These are phyloP conservation scores for Globisporangium paroecandrum DNA, from an alignment of 352 stramenopile genomes.

Conservation along the genomic window DNA sequence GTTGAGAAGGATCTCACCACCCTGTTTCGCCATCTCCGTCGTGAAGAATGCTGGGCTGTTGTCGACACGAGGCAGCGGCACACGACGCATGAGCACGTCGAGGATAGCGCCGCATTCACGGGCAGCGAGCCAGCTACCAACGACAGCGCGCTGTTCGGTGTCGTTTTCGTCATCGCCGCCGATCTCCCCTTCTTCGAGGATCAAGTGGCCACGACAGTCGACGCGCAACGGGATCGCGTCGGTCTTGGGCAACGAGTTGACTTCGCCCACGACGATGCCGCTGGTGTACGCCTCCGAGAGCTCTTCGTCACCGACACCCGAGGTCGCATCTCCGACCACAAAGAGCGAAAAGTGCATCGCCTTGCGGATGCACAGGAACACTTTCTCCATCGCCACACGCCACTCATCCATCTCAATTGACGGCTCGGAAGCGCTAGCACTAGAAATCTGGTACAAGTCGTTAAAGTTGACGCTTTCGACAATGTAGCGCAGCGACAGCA, in stretches of 20 bases:
- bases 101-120: conserved; percentile 80
- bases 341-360: conserved; percentile 63
- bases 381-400: conserved; percentile 35
- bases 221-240: conserved; percentile 57
- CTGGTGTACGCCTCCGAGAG: conserved; percentile 56
- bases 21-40: conserved; percentile 45
- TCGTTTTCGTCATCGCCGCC: conserved; percentile 47
- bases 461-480: conserved; percentile 59
- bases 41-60: conserved; percentile 34
- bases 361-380: conserved; percentile 54
- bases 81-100: conserved; percentile 64
- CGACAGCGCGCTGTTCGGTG: conserved; percentile 69
- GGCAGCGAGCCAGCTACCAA: conserved; percentile 84
- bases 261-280: conserved; percentile 63
- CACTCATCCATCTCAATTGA: conserved; percentile 26
- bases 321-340: conserved; percentile 75
- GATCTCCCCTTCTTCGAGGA: conserved; percentile 47
- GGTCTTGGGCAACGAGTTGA: conserved; percentile 51
- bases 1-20: conserved; percentile 73
- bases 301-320: conserved; percentile 54
- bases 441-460: conserved; percentile 16
- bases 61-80: conserved; percentile 39
- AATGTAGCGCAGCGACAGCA: conserved; percentile 75
- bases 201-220: conserved; percentile 77
- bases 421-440: conserved; percentile 6